Conservation (phyloP, 768 basidiomycete genomes). For the Pholiota conissans region DNA sequence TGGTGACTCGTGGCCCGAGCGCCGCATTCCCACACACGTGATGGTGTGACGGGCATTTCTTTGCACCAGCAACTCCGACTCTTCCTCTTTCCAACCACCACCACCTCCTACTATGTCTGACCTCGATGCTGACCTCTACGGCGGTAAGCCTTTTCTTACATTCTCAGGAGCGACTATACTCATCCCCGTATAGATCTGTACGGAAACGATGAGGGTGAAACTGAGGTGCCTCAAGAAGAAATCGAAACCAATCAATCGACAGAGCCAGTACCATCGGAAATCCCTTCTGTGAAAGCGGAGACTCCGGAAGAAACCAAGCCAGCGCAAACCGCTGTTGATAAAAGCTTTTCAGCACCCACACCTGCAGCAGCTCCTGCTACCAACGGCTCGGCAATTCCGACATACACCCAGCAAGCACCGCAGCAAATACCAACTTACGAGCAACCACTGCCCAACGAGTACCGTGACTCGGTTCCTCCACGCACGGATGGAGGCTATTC, state of each 20-base stretch:
- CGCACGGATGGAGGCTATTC: conserved; percentile 41
- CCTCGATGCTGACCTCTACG: conserved; percentile 88
- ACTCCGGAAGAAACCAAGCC: conserved; percentile 16
- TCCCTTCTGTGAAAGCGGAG: conserved; percentile 14
- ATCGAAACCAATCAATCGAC: conserved; percentile 10
- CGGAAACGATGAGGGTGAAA: conserved; percentile 67
- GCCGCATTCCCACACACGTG: conserved; percentile 7
- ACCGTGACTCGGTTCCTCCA: conserved; percentile 37
- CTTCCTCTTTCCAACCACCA: conserved; percentile 33
- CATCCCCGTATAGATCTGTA: too few species aligned
- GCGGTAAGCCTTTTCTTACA: conserved; percentile 52
- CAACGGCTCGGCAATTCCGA: conserved; percentile 24
- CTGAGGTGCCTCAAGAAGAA: conserved; percentile 38
- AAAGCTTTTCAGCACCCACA: conserved; percentile 16
- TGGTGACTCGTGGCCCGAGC: neutral
- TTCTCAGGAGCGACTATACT: neutral
- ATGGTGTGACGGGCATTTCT: conserved; percentile 14
- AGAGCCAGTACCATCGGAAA: conserved; percentile 16
- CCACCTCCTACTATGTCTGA: conserved; percentile 63
- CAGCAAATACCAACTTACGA: conserved; percentile 83
- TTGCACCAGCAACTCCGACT: neutral
- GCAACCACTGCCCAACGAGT: conserved; percentile 57
- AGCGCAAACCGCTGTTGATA: conserved; percentile 12
- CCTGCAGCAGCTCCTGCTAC: conserved; percentile 21
- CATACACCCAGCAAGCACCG: conserved; percentile 43